These are phyloP conservation scores for Xerocomellus chrysenteron DNA, from an alignment of 768 basidiomycete genomes.

Conservation along the genomic window DNA sequence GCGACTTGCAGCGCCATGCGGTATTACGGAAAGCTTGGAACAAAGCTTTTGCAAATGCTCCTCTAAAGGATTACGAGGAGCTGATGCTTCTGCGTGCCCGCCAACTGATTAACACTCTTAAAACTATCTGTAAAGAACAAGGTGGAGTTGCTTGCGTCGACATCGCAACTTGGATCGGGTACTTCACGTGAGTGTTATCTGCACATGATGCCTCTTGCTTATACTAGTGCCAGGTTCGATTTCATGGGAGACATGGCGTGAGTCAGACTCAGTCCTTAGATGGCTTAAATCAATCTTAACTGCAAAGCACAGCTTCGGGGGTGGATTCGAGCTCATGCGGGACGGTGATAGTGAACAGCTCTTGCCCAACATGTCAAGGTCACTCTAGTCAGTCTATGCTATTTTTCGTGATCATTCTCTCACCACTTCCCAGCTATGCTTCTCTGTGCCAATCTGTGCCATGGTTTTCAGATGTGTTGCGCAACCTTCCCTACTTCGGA, in stretches of 20 bases:
- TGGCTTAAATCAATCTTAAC: neutral
- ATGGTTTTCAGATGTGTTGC: slow-evolving; percentile 25
- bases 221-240: slow-evolving; percentile 17
- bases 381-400: slow-evolving; percentile 26
- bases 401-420: neutral
- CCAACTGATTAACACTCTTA: slow-evolving; percentile 18
- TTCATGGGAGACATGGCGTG: slow-evolving; percentile 32
- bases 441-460: slow-evolving; percentile 19
- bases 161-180: slow-evolving; percentile 20
- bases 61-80: slow-evolving; percentile 29
- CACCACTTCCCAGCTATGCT: slow-evolving; percentile 12
- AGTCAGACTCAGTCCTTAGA: slow-evolving; percentile 7
- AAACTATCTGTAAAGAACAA: slow-evolving; percentile 12
- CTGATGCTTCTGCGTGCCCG: slow-evolving; percentile 21
- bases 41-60: slow-evolving; percentile 29
- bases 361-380: slow-evolving; percentile 28
- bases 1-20: slow-evolving; percentile 22
- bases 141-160: slow-evolving; percentile 8
- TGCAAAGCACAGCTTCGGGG: slow-evolving; percentile 34
- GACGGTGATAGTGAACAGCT: slow-evolving; percentile 35
- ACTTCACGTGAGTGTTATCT: slow-evolving; percentile 21
- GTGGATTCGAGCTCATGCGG: slow-evolving; percentile 38
- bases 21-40: slow-evolving; percentile 32
- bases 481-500: slow-evolving; percentile 33
- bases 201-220: neutral